Evolutionary conservation across 169 alveolate species (phyloP).

Genomic region (Eimeria acervulina): DNA sequence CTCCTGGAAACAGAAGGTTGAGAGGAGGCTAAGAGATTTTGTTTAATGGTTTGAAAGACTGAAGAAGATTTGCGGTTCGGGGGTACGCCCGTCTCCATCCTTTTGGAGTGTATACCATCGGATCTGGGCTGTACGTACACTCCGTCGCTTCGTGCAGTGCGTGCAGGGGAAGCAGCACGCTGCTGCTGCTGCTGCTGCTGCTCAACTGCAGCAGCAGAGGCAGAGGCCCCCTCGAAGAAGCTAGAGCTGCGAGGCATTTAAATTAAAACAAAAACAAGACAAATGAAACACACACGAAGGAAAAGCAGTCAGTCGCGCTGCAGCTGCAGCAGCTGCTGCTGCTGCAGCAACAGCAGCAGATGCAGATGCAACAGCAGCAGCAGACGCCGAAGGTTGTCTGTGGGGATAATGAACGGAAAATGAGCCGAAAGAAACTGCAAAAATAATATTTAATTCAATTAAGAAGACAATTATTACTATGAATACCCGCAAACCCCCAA

Average conservation of each 20-base stretch:
- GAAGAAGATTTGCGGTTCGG: neutral
- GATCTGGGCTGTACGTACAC: neutral
- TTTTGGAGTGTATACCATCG: neutral
- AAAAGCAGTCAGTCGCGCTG: neutral
- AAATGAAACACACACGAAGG: neutral
- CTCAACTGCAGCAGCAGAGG: neutral
- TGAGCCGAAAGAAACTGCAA: too few species aligned
- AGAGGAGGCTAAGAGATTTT: neutral
- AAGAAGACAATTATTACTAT: too few species aligned
- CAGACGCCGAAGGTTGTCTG: neutral
- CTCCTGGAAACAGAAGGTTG: neutral
- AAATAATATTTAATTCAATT: too few species aligned
- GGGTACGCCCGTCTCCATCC: too few species aligned
- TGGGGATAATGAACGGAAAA: neutral
- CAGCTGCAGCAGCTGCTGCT: constrained; percentile 27
- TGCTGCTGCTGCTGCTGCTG: neutral
- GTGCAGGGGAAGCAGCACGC: neutral
- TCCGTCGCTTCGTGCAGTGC: neutral
- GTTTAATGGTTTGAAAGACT: neutral
- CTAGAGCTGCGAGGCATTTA: neutral
- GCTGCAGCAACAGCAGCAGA: neutral
- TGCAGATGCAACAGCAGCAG: neutral
- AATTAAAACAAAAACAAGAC: neutral
- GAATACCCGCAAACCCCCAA: neutral
- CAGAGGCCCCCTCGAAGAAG: neutral